These are phyloP conservation scores for Aspergillus carbonarius DNA, from an alignment of 2,329 filamentous ascomycete genomes.

Conservation along the genomic window DNA sequence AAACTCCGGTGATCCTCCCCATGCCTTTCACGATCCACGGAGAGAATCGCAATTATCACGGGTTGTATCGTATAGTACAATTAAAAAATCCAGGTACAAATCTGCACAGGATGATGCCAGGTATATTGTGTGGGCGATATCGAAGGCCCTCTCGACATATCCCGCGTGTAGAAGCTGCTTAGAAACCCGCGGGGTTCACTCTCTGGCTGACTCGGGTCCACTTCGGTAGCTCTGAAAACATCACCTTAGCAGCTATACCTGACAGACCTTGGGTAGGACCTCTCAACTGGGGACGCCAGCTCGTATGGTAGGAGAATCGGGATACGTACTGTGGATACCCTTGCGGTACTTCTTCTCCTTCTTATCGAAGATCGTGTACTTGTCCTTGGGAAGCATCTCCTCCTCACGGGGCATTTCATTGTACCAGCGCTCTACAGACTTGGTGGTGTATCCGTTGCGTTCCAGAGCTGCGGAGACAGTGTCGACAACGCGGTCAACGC, in stretches of 20 bases:
- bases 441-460: constrained; percentile 66
- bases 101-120: background rate
- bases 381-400: constrained; percentile 94
- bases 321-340: constrained; percentile 80
- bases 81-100: constrained; percentile 10
- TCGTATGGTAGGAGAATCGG: background rate
- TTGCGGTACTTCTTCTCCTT: constrained; percentile 96
- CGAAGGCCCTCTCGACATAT: constrained; percentile 4
- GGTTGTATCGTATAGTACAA: constrained; percentile 33
- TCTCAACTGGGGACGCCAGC: background rate
- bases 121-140: constrained; percentile 1
- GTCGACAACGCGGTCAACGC: constrained; percentile 83
- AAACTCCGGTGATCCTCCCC: constrained; percentile 34
- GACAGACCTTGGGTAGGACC: background rate
- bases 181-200: constrained; percentile 93
- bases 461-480: constrained; percentile 76
- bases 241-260: background rate
- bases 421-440: constrained; percentile 87
- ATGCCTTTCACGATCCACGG: constrained; percentile 19
- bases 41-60: constrained; percentile 2
- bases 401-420: constrained; percentile 91
- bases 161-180: constrained; percentile 31
- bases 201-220: constrained; percentile 96
- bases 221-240: constrained; percentile 70
- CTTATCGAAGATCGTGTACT: constrained; percentile 96